phyloP scores from a whole-genome alignment of 305 asterid genomes.

The Rubia tinctorum region DNA sequence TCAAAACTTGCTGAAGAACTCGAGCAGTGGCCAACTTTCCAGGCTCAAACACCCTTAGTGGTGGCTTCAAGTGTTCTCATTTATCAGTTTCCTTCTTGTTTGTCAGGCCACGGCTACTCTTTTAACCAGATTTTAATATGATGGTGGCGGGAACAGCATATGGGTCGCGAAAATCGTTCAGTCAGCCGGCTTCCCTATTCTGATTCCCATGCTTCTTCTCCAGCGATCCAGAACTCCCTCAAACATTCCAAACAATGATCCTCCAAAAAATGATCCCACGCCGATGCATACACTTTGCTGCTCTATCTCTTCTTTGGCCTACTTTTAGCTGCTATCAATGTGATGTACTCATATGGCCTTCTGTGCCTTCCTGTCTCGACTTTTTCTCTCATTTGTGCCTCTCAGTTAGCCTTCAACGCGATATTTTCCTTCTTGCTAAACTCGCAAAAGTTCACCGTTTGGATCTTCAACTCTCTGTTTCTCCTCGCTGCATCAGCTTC shows the following conservation, averaged over 20 bases:
- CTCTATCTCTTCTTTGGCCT: constrained; percentile 30
- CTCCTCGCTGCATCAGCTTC: constrained; percentile 33
- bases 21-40: neutral
- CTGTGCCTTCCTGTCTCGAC: constrained; percentile 37
- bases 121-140: constrained; percentile 29
- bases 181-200: constrained; percentile 32
- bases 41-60: neutral
- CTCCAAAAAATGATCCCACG: constrained; percentile 4
- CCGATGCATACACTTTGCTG: neutral
- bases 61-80: neutral
- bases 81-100: constrained; percentile 1
- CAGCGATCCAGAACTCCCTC: neutral
- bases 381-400: constrained; percentile 33
- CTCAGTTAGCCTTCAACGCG: constrained; percentile 38
- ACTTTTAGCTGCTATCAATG: constrained; percentile 22
- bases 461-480: constrained; percentile 27
- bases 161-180: constrained; percentile 39
- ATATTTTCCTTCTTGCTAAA: constrained; percentile 30
- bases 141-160: constrained; percentile 35
- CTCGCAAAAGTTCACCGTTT: constrained; percentile 28
- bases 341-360: constrained; percentile 36
- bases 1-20: neutral
- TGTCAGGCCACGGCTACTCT: constrained; percentile 30
- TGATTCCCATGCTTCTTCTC: constrained; percentile 21
- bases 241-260: neutral